Evolutionary conservation across 306 rosid genomes (phyloP), one percentile per base, ranked within the genome.

Genomic region (Malus sieversii): DNA sequence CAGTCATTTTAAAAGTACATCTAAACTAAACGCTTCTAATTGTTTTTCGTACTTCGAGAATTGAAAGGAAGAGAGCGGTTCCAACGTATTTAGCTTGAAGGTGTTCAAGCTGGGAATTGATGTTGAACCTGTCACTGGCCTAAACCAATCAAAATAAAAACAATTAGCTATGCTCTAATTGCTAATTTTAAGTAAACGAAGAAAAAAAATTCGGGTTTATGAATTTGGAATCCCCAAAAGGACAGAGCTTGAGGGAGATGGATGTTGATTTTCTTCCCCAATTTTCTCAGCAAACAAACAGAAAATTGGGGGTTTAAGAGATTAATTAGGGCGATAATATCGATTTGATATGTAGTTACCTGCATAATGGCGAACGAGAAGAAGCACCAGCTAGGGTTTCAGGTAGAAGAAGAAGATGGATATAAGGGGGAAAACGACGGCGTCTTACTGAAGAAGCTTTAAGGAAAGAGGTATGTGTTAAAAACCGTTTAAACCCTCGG

Each of bases 41-140:
- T 40, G 10, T 8, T 8, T 8, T 40, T 40, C 58, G 57, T 10
- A 1, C 0, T 72, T 48, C 12, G 5, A 63, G 40, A 35, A 6
- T 6, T 1, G 40, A 63, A 20, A 38, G 61, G 10, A 40, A 40
- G 44, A 51, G 30, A 78, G 44, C 98, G 38, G 98, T 94, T 75
- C 97, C 97, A 20, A 94, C 96, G 74, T 94, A 94, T 82, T 92
- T 94, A 45, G 97, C 97, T 84, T 90, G 97, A 23, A 92, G 97
- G 72, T 92, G 97, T 76, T 94, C 96, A 19, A 94, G 96, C 77
- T 90, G 96, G 66, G 98, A 94, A 78, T 95, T 95, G 89, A 95
- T 92, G 84, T 95, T 95, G 79, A 92, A 92, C 87, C 98, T 87
- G 53, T 94, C 97, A 72, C 97, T 94, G 75, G 98, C 98, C 97